These are phyloP conservation scores for Solanum bukasovii DNA, from an alignment of 257 asterid genomes.

Conservation along the genomic window DNA sequence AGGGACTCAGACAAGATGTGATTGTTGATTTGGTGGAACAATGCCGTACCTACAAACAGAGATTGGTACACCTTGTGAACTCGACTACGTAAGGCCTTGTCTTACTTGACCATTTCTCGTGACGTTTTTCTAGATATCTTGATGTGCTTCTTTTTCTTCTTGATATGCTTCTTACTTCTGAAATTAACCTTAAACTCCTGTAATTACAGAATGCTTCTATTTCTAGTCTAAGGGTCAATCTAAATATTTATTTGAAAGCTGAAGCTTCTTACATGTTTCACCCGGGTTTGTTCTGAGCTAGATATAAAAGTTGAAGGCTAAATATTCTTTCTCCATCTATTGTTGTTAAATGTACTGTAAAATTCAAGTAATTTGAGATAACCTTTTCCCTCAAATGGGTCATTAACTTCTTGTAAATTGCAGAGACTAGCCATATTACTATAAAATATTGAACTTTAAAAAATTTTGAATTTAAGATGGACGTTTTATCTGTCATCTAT, in stretches of 20 bases:
- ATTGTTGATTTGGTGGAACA: slow-evolving; percentile 9
- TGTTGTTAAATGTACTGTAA: not conserved
- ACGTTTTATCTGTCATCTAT: not conserved
- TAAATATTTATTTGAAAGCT: not conserved
- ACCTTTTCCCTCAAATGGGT: not conserved
- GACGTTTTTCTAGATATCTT: not conserved
- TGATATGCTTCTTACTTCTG: not conserved
- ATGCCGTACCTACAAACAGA: slow-evolving; percentile 10
- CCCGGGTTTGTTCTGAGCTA: not conserved
- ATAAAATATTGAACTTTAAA: not conserved
- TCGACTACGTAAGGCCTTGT: slow-evolving; percentile 4
- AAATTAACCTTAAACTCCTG: not conserved
- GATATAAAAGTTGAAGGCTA: not conserved
- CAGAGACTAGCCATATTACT: not conserved
- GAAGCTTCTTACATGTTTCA: not conserved
- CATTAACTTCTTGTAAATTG: not conserved
- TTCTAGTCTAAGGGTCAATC: not conserved
- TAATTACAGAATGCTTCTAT: not conserved
- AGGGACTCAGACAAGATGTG: slow-evolving; percentile 52
- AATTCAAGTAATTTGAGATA: not conserved
- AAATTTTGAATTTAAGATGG: not conserved
- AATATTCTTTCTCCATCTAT: not conserved
- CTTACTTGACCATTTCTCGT: not conserved
- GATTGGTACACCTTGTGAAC: slow-evolving; percentile 11
- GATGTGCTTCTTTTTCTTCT: not conserved